A percentile compares a stretch with the other conserved stretches of the same genome.
phyloP scores from a whole-genome alignment of 306 rosid genomes.

The Sechiopsis laciniata region DNA sequence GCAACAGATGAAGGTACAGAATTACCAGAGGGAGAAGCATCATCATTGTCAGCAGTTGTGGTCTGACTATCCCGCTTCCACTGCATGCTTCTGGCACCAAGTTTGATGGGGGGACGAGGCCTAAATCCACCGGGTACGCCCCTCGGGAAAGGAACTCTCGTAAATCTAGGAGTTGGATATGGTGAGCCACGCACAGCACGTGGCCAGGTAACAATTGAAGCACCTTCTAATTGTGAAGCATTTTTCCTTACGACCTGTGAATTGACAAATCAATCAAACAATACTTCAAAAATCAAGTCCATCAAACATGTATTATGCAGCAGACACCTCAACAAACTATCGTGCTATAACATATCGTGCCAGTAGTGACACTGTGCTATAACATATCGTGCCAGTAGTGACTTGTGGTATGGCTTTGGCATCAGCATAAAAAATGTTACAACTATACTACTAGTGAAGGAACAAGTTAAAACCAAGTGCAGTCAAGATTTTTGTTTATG shows the following conservation, averaged over 20 bases:
- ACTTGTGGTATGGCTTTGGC: background rate
- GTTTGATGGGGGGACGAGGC: slow-evolving; percentile 54
- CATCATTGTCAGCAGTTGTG: slow-evolving; percentile 37
- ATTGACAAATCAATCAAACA: slow-evolving; percentile 2
- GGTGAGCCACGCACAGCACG: slow-evolving; percentile 44
- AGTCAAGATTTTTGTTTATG: background rate
- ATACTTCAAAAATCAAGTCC: too few species aligned
- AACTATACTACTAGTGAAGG: background rate
- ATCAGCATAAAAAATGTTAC: background rate
- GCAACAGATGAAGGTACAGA: slow-evolving; percentile 32
- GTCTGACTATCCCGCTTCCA: slow-evolving; percentile 85
- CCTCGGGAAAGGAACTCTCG: slow-evolving; percentile 62
- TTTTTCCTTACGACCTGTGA: slow-evolving; percentile 66
- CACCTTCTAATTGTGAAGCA: slow-evolving; percentile 55
- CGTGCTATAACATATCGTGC: background rate
- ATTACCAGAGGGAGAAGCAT: slow-evolving; percentile 33
- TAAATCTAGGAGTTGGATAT: slow-evolving; percentile 57
- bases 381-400: background rate
- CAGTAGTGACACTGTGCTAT: background rate
- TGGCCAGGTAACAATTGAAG: slow-evolving; percentile 57
- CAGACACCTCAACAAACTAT: background rate
- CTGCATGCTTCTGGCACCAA: slow-evolving; percentile 81
- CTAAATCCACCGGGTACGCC: slow-evolving; percentile 66
- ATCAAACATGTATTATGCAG: background rate
- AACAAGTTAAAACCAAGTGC: background rate